Base-by-base conservation (phyloP, 106 monocot genomes). In the Posidonia australis region DNA sequence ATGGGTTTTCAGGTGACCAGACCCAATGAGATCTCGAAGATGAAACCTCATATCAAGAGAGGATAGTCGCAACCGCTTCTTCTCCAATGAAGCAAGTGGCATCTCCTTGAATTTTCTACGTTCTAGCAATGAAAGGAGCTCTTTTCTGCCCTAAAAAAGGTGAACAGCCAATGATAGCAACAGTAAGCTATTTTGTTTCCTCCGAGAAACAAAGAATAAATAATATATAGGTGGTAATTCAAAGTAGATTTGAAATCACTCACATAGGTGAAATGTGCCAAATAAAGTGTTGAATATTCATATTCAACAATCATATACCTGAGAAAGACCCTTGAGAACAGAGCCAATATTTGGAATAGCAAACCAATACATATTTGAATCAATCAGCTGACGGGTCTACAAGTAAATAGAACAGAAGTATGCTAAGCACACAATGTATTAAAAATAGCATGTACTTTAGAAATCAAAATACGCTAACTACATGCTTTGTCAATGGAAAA, bases 341-440 rank as follows among this genome's bases (percentile, higher is more conserved):
- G 78, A 69, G 9, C 93, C 93, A 63, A 94, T 84, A 64, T 77
- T 84, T 75, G 93, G 93, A 76, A 94, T 94, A 43, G 84, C 64
- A 74, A 89, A 94, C 89, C 93, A 94, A 51, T 94, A 94, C 73
- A 77, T 75, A 52, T 89, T 86, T 66, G 88, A 81, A 77, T 94
- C 89, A 84, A 89, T 86, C 65, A 94, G 65, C 65, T 94, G 93
- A 53, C 83, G 89, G 41, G 73, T 94, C 93, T 93, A 65, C 72
- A 84, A 23, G 17, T 76, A 62, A 58, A 63, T 9, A 43, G 36
- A 58, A 25, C 3, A 19, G 16, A 22, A 20, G 17, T 9, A 25
- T n/a, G 16, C 2, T 32, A 7, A 59, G 13, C 0, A 19, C 10
- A 32, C 36, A 36, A 36, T 36, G 5, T 36, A 36, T 36, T 36